phyloP scores from a whole-genome alignment of 1,139 yeast genomes.

The Groenewaldozyma auringiensis region DNA sequence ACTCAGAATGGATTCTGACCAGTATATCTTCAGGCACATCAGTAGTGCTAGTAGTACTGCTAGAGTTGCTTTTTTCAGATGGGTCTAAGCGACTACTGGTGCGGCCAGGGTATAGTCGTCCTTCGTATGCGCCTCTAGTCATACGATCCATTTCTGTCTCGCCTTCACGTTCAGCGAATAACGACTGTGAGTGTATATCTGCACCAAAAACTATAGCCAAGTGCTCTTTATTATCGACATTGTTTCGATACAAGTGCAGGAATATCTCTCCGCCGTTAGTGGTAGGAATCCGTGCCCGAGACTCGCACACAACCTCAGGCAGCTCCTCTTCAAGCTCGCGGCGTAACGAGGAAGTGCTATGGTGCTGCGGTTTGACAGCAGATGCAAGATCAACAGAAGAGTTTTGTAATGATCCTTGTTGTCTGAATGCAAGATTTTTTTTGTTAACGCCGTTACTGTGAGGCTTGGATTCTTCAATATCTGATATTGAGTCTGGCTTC shows the following conservation, averaged over 20 bases:
- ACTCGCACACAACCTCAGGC: conserved; percentile 80
- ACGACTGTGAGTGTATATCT: conserved; percentile 67
- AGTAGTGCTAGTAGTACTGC: neutral
- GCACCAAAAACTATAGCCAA: conserved; percentile 96
- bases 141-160: conserved; percentile 90
- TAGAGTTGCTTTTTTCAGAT: neutral
- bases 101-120: conserved; percentile 82
- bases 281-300: conserved; percentile 91
- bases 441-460: too few species aligned
- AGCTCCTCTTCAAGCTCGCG: conserved; percentile 29
- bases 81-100: conserved; percentile 14
- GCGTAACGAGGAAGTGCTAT: neutral
- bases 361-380: neutral
- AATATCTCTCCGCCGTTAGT: conserved; percentile 89
- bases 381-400: conserved; percentile 13
- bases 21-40: conserved; percentile 35
- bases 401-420: conserved; percentile 13
- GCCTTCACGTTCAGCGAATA: conserved; percentile 52
- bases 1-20: conserved; percentile 89
- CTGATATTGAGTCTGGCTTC: neutral
- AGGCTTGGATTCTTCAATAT: neutral
- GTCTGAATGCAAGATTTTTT: neutral
- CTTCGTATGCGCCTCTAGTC: conserved; percentile 96
- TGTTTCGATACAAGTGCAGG: conserved; percentile 78
- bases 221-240: conserved; percentile 87